These are phyloP conservation scores for Linum tenue DNA, from an alignment of 345 rosid species.

Conservation along the genomic window DNA sequence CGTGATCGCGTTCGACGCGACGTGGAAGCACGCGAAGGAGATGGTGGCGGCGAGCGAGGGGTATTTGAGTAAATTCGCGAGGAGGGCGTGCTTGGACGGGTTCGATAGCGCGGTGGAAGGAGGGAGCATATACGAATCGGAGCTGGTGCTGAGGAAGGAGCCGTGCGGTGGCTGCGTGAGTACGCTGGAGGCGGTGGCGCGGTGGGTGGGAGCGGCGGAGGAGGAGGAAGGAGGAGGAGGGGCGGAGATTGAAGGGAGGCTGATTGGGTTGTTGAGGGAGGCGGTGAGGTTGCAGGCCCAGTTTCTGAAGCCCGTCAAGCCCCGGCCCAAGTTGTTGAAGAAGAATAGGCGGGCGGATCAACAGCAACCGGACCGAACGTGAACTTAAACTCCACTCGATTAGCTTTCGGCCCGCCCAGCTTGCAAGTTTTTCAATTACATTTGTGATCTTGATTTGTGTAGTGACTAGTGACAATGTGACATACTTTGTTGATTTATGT, in stretches of 20 bases:
- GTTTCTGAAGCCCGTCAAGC: slow-evolving; percentile 60
- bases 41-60: slow-evolving; percentile 71
- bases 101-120: slow-evolving; percentile 40
- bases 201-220: slow-evolving; percentile 59
- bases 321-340: slow-evolving; percentile 52
- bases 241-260: slow-evolving; percentile 37
- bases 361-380: neutral
- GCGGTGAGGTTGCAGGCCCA: slow-evolving; percentile 68
- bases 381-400: no score
- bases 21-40: slow-evolving; percentile 93
- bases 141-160: slow-evolving; percentile 64
- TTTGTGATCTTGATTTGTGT: no score
- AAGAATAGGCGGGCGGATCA: slow-evolving; percentile 2
- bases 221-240: slow-evolving; percentile 26
- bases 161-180: slow-evolving; percentile 74
- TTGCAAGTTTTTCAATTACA: no score
- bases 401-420: no score
- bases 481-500: no score
- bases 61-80: slow-evolving; percentile 42
- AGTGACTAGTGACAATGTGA: no score
- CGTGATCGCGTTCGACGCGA: slow-evolving; percentile 67
- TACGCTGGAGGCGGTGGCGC: slow-evolving; percentile 81
- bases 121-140: slow-evolving; percentile 64
- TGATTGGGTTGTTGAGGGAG: slow-evolving; percentile 62
- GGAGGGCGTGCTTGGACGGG: slow-evolving; percentile 65